A percentile compares a stretch with the other conserved stretches of the same genome.
These are phyloP conservation scores for Haberlea rhodopensis DNA, from an alignment of 257 asterid species.

Conservation along the genomic window DNA sequence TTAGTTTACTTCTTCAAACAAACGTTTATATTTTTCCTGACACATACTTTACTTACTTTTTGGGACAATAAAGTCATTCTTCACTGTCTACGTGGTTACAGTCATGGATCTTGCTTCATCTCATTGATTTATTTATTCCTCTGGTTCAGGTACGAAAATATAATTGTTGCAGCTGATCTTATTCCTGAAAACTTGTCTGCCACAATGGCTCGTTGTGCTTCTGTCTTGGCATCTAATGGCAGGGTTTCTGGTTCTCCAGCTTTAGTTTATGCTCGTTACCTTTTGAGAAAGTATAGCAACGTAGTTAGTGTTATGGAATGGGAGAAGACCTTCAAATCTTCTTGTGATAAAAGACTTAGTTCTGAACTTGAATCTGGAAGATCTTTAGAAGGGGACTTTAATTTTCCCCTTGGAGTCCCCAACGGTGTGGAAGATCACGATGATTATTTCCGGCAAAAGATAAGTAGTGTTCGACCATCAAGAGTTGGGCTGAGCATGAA, in stretches of 20 bases:
- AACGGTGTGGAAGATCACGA: constrained; percentile 93
- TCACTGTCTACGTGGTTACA: background rate
- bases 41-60: too few species aligned
- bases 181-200: constrained; percentile 82
- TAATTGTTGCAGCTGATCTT: constrained; percentile 81
- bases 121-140: constrained; percentile 15
- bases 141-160: constrained; percentile 77
- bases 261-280: constrained; percentile 65
- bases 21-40: too few species aligned
- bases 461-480: constrained; percentile 67
- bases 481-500: constrained; percentile 90
- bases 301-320: constrained; percentile 79
- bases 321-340: constrained; percentile 75
- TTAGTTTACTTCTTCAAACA: background rate
- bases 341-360: constrained; percentile 73
- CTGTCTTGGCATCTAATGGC: constrained; percentile 71
- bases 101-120: background rate
- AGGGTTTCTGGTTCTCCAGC: constrained; percentile 70
- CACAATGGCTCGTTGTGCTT: constrained; percentile 67
- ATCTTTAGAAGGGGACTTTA: constrained; percentile 70
- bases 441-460: constrained; percentile 90
- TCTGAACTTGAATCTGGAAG: constrained; percentile 85
- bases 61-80: too few species aligned
- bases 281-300: constrained; percentile 65
- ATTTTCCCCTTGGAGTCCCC: constrained; percentile 86